These are phyloP conservation scores for Ogataea pignaliae DNA, from an alignment of 805 yeast species.

Conservation along the genomic window DNA sequence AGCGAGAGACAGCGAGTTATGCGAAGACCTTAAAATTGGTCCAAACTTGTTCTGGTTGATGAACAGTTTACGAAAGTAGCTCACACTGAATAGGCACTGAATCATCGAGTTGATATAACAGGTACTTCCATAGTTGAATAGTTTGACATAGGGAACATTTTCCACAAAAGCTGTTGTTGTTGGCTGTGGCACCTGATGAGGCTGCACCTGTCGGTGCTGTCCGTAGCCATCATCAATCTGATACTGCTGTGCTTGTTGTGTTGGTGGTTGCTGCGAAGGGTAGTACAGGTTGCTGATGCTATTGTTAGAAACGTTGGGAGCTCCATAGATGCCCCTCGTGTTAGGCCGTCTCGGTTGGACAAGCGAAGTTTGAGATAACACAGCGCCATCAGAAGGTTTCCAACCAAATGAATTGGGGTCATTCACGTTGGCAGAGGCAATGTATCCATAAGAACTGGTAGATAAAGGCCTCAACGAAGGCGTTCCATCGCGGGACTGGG, in stretches of 20 bases:
- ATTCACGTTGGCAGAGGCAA: not conserved
- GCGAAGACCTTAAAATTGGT: conserved; percentile 10
- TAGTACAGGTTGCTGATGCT: not conserved
- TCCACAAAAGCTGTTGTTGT: not conserved
- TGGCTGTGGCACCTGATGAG: not conserved
- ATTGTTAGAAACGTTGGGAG: not conserved
- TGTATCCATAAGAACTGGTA: no score
- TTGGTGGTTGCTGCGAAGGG: not conserved
- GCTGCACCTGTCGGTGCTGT: no score
- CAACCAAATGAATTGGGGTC: not conserved
- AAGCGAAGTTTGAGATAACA: no score
- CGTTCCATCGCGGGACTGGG: no score
- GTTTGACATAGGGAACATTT: conserved; percentile 30
- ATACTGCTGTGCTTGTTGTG: not conserved
- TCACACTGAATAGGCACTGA: conserved; percentile 61
- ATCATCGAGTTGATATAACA: conserved; percentile 74
- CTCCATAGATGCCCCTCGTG: no score
- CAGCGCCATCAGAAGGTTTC: no score
- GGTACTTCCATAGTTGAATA: conserved; percentile 65
- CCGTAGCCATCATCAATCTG: no score
- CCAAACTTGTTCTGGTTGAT: conserved; percentile 29
- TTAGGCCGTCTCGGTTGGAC: no score
- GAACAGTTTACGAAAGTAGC: conserved; percentile 46
- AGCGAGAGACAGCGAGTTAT: conserved; percentile 39
- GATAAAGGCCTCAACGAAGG: no score